Evolutionary conservation across 1,139 yeast species (phyloP), one percentile per base, ranked within the genome.

Genomic region (Suhomyces yuchorum): DNA sequence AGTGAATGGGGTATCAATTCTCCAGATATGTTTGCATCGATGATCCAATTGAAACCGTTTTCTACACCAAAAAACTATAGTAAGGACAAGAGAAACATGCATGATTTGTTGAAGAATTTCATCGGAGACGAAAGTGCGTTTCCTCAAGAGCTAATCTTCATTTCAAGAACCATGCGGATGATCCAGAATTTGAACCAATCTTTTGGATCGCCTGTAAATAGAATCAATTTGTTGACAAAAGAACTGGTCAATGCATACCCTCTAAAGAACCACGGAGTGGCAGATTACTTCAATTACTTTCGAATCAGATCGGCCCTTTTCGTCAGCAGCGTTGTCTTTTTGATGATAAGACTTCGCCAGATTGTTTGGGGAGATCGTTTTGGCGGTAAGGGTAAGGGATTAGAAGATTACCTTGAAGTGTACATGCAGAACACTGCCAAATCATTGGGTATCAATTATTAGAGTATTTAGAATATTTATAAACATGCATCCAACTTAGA

Each of bases 161-260:
- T 87, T 12, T 82, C 87, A 43, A 70, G 93, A 57, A 77, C 89
- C 9, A 84, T 85, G 85, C 70, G 92, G 49, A 85, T 87, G 71
- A 77, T 87, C 47, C 93, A 86, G 62, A 84, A 83, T 34, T 66
- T 85, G 56, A 87, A 87, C 61, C 81, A 80, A 54, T 70, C 69
- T 46, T 80, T 81, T 62, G 90, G 87, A 3, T 81, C 89, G 18
- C 93, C 93, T 0, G 86, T 86, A 15, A 87, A 87, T 60, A 71
- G 95, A 47, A 68, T 87, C 55, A 82, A 83, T 51, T 61, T 84
- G 39, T 70, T 87, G 51, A 87, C 89, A 1, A 62, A 66, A 30
- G 80, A 80, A 50, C 87, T 88, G 51, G 58, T 73, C 6, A 57
- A 60, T 47, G 57, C 67, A n/a, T 57, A 58, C 51, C 51, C 52